Evolutionary conservation across 768 basidiomycete genomes (phyloP), one percentile per base, ranked within the genome.

Genomic region (Fistulinella prunicolor): DNA sequence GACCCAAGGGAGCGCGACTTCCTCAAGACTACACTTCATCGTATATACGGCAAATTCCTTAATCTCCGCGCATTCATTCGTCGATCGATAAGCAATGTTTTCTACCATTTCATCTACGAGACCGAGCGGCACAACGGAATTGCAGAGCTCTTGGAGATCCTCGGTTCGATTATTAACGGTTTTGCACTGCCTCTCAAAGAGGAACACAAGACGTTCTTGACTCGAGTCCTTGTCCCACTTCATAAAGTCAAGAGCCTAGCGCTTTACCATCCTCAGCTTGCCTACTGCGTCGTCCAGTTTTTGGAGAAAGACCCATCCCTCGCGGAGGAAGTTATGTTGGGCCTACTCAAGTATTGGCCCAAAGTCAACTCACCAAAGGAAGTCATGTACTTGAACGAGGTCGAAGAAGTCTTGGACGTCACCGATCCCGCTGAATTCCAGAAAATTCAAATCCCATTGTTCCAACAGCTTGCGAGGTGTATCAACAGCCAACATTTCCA

Each of bases 401-500:
- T 99, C 44, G 96, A 99, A 70, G 96, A 99, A 74, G 89, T 99
- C 4, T 71, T 99, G 53, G 96, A 99, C 69, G 96, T 99, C 50
- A 97, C 96, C 56, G 94, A 98, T 61, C 93, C 93, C 2, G 79
- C 80, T 46, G 94, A 98, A 70, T 99, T 99, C 72, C 85, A 85
- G 68, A 98, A 98, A 78, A 89, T 98, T 51, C 90, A 96, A 69
- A 74, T 89, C 17, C 82, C 89, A 9, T 73, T 98, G 36, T 99
- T 99, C 79, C 85, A 85, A 46, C 96, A 98, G 67, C 79, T 99
- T 23, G 86, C 94, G 28, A 81, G 92, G 51, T 99, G 96, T 72
- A 94, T 99, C 80, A 96, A 95, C 66, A 94, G 90, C 62, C 96
- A 98, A 67, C 96, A 99, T 70, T 99, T 99, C 81, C 96, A 99